These are phyloP conservation scores for Biscogniauxia mediterranea DNA, from an alignment of 2,329 filamentous ascomycete genomes.

Conservation along the genomic window DNA sequence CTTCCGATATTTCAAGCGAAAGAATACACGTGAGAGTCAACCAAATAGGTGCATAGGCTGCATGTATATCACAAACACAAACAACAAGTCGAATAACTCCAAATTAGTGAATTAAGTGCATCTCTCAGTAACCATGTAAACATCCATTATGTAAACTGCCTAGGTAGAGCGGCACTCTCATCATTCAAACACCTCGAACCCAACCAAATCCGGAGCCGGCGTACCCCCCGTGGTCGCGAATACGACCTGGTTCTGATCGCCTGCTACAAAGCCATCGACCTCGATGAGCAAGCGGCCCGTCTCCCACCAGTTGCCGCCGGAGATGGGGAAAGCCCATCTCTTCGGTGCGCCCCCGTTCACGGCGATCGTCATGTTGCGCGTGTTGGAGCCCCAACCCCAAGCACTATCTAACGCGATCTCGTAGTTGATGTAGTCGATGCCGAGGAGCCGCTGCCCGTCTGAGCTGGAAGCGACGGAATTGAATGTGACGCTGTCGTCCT, in stretches of 20 bases:
- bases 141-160: not conserved
- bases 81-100: too few species aligned
- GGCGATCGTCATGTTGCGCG: constrained; percentile 47
- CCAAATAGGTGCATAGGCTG: too few species aligned
- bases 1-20: too few species aligned
- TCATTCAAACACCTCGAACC: constrained; percentile 37
- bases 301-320: constrained; percentile 51
- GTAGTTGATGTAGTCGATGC: constrained; percentile 53
- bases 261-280: constrained; percentile 44
- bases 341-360: constrained; percentile 44
- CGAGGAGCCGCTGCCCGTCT: constrained; percentile 39
- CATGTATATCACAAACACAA: too few species aligned
- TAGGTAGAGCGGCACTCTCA: not conserved
- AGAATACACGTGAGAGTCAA: too few species aligned
- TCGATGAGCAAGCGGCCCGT: constrained; percentile 43
- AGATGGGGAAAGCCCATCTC: constrained; percentile 49
- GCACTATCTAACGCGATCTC: constrained; percentile 43
- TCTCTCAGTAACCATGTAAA: too few species aligned
- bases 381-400: constrained; percentile 46
- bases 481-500: constrained; percentile 38
- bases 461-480: constrained; percentile 29
- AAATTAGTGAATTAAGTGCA: too few species aligned
- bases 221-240: constrained; percentile 31
- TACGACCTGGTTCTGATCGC: constrained; percentile 36
- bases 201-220: constrained; percentile 44